phyloP scores from a whole-genome alignment of 2,329 filamentous ascomycete genomes.

The Neonectria punicea region DNA sequence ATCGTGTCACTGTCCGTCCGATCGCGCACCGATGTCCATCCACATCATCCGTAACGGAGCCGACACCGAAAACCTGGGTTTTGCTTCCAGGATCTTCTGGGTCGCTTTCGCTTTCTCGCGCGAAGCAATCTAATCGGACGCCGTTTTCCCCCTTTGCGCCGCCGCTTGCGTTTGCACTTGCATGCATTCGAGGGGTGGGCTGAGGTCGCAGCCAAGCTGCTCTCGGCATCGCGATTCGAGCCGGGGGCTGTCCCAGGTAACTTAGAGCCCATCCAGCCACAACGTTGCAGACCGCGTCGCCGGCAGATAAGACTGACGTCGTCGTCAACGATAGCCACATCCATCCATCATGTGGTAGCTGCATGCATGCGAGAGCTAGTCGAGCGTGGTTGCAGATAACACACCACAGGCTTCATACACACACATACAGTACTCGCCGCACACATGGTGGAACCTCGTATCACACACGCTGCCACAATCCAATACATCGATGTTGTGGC shows the following conservation, averaged over 20 bases:
- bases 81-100: slow-evolving; percentile 3
- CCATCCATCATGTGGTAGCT: background rate
- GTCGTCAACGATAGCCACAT: slow-evolving; percentile 8
- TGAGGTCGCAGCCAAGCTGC: slow-evolving; percentile 1
- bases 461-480: no score
- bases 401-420: background rate
- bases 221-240: slow-evolving; percentile 11
- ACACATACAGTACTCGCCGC: background rate
- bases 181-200: slow-evolving; percentile 11
- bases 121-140: no score
- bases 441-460: no score
- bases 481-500: background rate
- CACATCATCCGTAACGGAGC: background rate
- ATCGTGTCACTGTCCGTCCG: slow-evolving; percentile 4
- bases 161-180: slow-evolving; percentile 8
- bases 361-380: background rate
- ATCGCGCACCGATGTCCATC: no score
- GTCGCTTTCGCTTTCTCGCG: no score
- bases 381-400: slow-evolving; percentile 13
- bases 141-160: background rate
- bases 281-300: slow-evolving; percentile 13
- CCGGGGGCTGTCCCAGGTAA: slow-evolving; percentile 11
- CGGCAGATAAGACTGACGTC: slow-evolving; percentile 13
- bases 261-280: slow-evolving; percentile 4
- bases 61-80: background rate